Conservation (phyloP, 192 early-diverging fungal genomes). For the Linnemannia schmuckeri region DNA sequence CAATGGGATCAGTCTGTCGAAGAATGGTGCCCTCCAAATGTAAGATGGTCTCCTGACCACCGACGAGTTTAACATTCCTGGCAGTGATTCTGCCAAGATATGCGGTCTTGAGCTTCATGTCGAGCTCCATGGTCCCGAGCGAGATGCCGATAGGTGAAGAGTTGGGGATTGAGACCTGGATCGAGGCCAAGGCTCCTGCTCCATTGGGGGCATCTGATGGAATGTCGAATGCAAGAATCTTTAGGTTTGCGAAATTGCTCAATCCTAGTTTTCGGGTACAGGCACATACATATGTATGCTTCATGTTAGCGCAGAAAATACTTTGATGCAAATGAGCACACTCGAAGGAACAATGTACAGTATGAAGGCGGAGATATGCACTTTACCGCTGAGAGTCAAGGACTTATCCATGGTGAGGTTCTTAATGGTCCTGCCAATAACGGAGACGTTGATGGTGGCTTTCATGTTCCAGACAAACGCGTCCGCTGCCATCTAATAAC, state of each 20-base stretch:
- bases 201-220: slow-evolving; percentile 41
- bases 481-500: slow-evolving; percentile 33
- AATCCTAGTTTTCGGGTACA: slow-evolving; percentile 13
- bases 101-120: slow-evolving; percentile 36
- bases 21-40: slow-evolving; percentile 23
- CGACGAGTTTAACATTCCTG: slow-evolving; percentile 16
- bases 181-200: slow-evolving; percentile 33
- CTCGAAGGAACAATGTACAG: not conserved
- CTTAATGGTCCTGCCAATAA: slow-evolving; percentile 42
- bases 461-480: slow-evolving; percentile 35
- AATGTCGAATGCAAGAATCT: slow-evolving; percentile 46
- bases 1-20: slow-evolving; percentile 17
- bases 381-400: slow-evolving; percentile 27
- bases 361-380: not conserved
- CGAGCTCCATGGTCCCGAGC: slow-evolving; percentile 54
- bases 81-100: slow-evolving; percentile 43
- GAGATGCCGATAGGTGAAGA: slow-evolving; percentile 65
- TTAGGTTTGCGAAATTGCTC: slow-evolving; percentile 39
- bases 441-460: slow-evolving; percentile 23
- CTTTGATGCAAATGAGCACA: not conserved
- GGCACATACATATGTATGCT: not conserved
- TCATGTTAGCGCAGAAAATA: not conserved
- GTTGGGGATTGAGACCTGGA: slow-evolving; percentile 56
- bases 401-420: slow-evolving; percentile 37
- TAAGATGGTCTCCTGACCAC: slow-evolving; percentile 23